phyloP scores from a whole-genome alignment of 805 yeast genomes.

The Teunomyces atbi region DNA sequence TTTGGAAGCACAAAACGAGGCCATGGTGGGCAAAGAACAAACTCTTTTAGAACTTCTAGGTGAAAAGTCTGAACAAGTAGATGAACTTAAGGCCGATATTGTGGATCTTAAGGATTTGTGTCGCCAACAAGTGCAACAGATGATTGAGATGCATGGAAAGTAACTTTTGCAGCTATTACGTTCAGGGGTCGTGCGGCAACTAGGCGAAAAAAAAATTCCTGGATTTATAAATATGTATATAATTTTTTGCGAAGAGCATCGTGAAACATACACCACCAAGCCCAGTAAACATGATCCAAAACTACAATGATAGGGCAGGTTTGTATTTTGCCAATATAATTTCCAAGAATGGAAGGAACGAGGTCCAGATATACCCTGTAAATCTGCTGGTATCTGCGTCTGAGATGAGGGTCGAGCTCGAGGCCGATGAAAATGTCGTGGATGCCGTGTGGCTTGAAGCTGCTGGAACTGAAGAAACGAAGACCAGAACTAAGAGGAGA shows the following conservation, averaged over 20 bases:
- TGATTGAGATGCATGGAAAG: slow-evolving; percentile 41
- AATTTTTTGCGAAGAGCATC: slow-evolving; percentile 5
- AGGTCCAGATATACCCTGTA: slow-evolving; percentile 42
- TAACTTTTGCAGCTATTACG: background rate
- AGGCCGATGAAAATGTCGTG: slow-evolving; percentile 35
- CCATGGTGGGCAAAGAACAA: slow-evolving; percentile 34
- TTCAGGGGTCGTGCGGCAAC: background rate
- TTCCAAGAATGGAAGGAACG: slow-evolving; percentile 45
- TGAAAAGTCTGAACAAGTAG: slow-evolving; percentile 82
- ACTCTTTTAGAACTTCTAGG: slow-evolving; percentile 73
- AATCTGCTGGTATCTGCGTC: slow-evolving; percentile 16
- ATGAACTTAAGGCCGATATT: slow-evolving; percentile 85
- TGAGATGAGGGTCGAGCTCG: slow-evolving; percentile 38
- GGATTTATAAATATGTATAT: background rate
- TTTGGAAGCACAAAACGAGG: slow-evolving; percentile 28
- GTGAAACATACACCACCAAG: background rate
- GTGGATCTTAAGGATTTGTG: slow-evolving; percentile 83
- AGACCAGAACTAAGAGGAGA: slow-evolving; percentile 20
- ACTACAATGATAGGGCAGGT: slow-evolving; percentile 26
- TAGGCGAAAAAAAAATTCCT: background rate
- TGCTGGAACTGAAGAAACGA: slow-evolving; percentile 10
- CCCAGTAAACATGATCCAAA: slow-evolving; percentile 5
- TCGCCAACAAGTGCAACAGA: slow-evolving; percentile 80
- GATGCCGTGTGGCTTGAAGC: slow-evolving; percentile 36
- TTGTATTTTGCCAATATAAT: slow-evolving; percentile 37